These are phyloP conservation scores for Dovyalis caffra DNA, from an alignment of 345 rosid genomes.

Conservation along the genomic window DNA sequence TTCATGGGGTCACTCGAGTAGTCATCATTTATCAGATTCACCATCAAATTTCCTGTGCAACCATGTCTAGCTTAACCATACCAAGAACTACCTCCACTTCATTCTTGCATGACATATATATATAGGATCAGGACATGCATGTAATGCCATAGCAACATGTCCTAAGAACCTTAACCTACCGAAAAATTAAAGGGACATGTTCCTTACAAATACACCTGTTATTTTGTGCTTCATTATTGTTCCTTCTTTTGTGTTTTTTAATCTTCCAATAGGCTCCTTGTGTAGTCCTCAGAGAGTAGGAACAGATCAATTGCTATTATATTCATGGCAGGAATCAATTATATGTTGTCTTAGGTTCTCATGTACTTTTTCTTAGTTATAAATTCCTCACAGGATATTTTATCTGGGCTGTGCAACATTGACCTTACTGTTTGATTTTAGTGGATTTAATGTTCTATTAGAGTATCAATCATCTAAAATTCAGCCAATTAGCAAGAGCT, in stretches of 20 bases:
- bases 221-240: conserved; percentile 15
- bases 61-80: conserved; percentile 4
- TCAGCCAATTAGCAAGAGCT: too few relatives aligned
- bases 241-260: not conserved
- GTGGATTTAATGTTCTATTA: too few relatives aligned
- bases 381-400: not conserved
- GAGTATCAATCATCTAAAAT: too few relatives aligned
- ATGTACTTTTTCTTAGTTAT: not conserved
- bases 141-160: not conserved
- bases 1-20: conserved; percentile 40
- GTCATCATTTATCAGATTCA: conserved; percentile 21
- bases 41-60: conserved; percentile 33
- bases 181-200: not conserved
- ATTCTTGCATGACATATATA: not conserved
- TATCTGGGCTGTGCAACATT: not conserved
- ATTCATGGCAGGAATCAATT: not conserved
- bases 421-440: too few relatives aligned
- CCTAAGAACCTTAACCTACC: not conserved
- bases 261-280: not conserved
- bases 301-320: conserved; percentile 1
- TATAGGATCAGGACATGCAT: not conserved
- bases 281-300: not conserved
- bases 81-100: not conserved
- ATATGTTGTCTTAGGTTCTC: not conserved
- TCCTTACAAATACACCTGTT: not conserved